A percentile compares a stretch with the other conserved stretches of the same genome.
phyloP scores from a whole-genome alignment of 345 rosid genomes.

The Geranium brycei region DNA sequence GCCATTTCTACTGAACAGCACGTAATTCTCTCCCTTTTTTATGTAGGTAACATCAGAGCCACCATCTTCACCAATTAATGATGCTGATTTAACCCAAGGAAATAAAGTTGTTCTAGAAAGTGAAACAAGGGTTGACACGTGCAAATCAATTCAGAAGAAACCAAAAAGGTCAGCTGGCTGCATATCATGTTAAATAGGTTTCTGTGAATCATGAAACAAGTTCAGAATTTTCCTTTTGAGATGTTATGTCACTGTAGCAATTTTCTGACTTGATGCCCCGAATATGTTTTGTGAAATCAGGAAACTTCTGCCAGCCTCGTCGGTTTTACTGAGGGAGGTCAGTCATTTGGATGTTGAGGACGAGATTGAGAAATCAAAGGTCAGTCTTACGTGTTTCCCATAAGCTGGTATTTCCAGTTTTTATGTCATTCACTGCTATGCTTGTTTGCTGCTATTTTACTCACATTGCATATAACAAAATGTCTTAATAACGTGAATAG shows the following conservation, averaged over 20 bases:
- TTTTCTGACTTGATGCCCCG: neutral
- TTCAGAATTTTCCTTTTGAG: neutral
- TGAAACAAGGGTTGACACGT: neutral
- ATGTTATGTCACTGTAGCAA: too few species aligned
- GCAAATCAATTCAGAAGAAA: constrained; percentile 14
- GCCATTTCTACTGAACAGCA: too few species aligned
- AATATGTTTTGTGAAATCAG: constrained; percentile 18
- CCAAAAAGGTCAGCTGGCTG: constrained; percentile 28
- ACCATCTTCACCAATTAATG: neutral
- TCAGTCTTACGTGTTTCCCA: constrained; percentile 10
- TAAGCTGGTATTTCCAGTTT: neutral
- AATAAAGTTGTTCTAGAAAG: neutral
- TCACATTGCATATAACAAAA: neutral
- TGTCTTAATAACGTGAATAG: too few species aligned
- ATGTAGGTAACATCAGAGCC: neutral
- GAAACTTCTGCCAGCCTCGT: constrained; percentile 71
- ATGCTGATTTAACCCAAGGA: neutral
- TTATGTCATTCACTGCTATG: neutral
- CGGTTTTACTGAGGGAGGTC: constrained; percentile 53
- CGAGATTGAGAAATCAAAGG: constrained; percentile 56
- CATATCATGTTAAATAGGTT: neutral
- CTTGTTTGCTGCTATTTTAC: neutral
- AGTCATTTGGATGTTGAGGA: constrained; percentile 39
- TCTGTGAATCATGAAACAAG: neutral
- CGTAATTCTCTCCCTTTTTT: neutral